phyloP scores from a whole-genome alignment of 164 flowering plant genomes.

The Platanus orientalis region DNA sequence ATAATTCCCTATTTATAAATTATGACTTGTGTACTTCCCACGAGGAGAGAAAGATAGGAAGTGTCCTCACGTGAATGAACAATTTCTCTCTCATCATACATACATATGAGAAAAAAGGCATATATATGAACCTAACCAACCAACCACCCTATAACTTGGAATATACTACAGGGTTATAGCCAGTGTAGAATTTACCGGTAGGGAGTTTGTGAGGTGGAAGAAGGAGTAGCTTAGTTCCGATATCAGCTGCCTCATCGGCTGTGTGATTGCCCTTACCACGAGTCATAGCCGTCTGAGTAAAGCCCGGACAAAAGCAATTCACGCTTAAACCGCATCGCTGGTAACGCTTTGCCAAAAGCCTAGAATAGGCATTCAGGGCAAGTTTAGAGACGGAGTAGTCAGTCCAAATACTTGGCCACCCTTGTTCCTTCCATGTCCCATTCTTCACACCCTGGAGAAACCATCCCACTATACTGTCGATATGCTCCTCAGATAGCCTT shows the following conservation, averaged over 20 bases:
- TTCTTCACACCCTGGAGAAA: constrained; percentile 55
- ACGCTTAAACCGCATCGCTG: constrained; percentile 42
- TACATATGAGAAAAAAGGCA: no score
- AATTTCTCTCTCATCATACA: no score
- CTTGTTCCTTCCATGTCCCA: constrained; percentile 59
- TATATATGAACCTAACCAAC: no score
- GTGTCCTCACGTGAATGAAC: no score
- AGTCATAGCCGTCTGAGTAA: constrained; percentile 84
- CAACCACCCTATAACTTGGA: constrained; percentile 35
- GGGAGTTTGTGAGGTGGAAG: constrained; percentile 49
- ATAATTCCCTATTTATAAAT: no score
- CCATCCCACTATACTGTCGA: constrained; percentile 32
- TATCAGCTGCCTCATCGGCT: constrained; percentile 47
- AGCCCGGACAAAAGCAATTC: constrained; percentile 87
- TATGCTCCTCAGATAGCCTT: constrained; percentile 39
- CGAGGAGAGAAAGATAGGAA: no score
- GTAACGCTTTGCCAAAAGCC: constrained; percentile 44
- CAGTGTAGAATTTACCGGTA: constrained; percentile 56
- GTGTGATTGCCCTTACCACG: constrained; percentile 57
- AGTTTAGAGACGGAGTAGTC: constrained; percentile 89
- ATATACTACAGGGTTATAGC: constrained; percentile 11
- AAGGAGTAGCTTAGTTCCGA: constrained; percentile 40
- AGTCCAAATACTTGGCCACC: constrained; percentile 89
- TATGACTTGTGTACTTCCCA: no score
- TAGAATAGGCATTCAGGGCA: constrained; percentile 72